Base-by-base conservation (phyloP, 257 asterid species). In the Nicotiana knightiana region DNA sequence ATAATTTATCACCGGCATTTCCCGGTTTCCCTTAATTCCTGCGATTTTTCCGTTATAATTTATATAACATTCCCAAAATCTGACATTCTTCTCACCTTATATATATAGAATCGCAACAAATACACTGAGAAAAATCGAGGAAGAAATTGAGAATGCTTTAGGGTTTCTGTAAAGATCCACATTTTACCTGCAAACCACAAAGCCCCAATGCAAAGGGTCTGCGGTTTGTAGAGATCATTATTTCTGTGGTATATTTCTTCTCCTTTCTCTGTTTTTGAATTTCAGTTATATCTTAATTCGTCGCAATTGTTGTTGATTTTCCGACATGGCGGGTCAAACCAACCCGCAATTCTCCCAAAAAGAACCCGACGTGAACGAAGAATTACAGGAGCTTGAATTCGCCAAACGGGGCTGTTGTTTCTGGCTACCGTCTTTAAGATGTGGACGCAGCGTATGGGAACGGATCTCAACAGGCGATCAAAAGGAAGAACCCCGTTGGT, bases 401-500 rank as follows among this genome's bases (percentile, higher is more conserved):
- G 67, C 84, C 82, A 82, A 82, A 76, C 82, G 93, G 1, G 89
- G 95, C 2, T 94, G 92, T 75, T 91, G 98, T 71, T 79, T 85
- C 51, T 89, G 89, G 89, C 35, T 91, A 18, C 92, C 97, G 1
- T 90, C 96, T 84, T 91, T 85, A 58, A 33, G 84, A 12, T 81
- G 91, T 26, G 84, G 82, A 33, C 89, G 83, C 0, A 81, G 85
- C 78, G 65, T 64, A 6, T 94, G 98, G 98, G 95, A 94, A 86
- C 86, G 91, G 37, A 91, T 94, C 1, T 70, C 88, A 6, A 33
- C 88, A 4, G 79, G 89, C 76, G 94, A 88, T 55, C 78, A 66
- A 11, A 86, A 57, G 58, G 94, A 88, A n/a, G 90, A 84, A 61
- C 67, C 81, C 61, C 79, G 83, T 53, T 88, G 91, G 97, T 86